A percentile compares a stretch with the other conserved stretches of the same genome.
Conservation (phyloP, 1,139 yeast species). For the Lipomyces yarrowii region DNA sequence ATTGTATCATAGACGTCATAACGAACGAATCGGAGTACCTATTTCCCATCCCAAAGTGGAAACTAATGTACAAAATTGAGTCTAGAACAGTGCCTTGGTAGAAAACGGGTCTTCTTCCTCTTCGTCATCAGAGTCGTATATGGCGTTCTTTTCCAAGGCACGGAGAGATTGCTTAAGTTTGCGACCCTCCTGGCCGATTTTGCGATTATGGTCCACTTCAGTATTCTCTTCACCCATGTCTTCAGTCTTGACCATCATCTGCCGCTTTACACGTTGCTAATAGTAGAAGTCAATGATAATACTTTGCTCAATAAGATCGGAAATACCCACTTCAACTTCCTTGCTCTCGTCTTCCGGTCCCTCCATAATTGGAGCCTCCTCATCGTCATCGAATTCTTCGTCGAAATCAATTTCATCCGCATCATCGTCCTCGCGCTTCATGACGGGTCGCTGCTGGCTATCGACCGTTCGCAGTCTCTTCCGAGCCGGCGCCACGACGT, state of each 20-base stretch:
- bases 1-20: neutral
- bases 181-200: slow-evolving; percentile 90
- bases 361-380: slow-evolving; percentile 96
- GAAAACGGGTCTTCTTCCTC: slow-evolving; percentile 48
- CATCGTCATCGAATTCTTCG: slow-evolving; percentile 98
- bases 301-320: too few species aligned
- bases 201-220: slow-evolving; percentile 53
- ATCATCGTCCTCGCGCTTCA: slow-evolving; percentile 61
- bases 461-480: slow-evolving; percentile 39
- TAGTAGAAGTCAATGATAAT: neutral
- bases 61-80: neutral
- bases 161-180: slow-evolving; percentile 80
- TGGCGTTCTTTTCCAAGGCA: slow-evolving; percentile 84
- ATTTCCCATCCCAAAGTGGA: neutral
- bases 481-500: slow-evolving; percentile 29
- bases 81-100: slow-evolving; percentile 9
- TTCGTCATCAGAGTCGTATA: slow-evolving; percentile 89
- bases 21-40: neutral
- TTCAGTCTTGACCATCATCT: slow-evolving; percentile 69
- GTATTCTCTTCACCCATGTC: slow-evolving; percentile 45
- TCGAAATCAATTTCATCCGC: slow-evolving; percentile 93
- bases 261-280: slow-evolving; percentile 73
- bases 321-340: slow-evolving; percentile 60
- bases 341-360: slow-evolving; percentile 95
- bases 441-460: slow-evolving; percentile 45